These are phyloP conservation scores for Aspergillus fumigatiaffinis DNA, from an alignment of 2,329 filamentous ascomycete genomes.

Conservation along the genomic window DNA sequence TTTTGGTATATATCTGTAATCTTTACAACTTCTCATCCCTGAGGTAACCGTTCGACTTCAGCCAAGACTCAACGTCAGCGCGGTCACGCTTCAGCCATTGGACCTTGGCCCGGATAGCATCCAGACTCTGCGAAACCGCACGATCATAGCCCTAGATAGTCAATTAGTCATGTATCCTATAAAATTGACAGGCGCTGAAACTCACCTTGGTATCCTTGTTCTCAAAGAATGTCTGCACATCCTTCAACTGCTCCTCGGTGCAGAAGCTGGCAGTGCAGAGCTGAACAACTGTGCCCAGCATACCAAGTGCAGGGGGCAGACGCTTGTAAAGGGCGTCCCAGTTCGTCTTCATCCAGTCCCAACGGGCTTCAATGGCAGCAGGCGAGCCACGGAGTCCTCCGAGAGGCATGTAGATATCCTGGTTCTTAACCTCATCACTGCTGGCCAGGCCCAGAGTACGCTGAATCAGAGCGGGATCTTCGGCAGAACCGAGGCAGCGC, in stretches of 20 bases:
- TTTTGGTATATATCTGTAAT: background rate
- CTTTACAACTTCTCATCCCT: slow-evolving; percentile 30
- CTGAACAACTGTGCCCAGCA: slow-evolving; percentile 78
- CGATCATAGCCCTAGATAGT: slow-evolving; percentile 66
- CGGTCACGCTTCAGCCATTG: slow-evolving; percentile 74
- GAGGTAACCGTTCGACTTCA: slow-evolving; percentile 63
- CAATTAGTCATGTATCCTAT: slow-evolving; percentile 10
- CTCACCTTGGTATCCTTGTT: slow-evolving; percentile 71
- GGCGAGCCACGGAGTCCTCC: slow-evolving; percentile 72
- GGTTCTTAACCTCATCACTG: slow-evolving; percentile 80
- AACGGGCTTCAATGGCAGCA: slow-evolving; percentile 75
- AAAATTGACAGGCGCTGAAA: background rate
- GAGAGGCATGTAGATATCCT: slow-evolving; percentile 89
- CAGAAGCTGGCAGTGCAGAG: slow-evolving; percentile 81
- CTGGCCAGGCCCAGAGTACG: slow-evolving; percentile 72
- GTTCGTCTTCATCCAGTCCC: slow-evolving; percentile 77
- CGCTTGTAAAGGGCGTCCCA: slow-evolving; percentile 81
- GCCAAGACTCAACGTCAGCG: slow-evolving; percentile 70
- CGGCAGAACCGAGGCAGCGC: slow-evolving; percentile 74
- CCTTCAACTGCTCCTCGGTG: slow-evolving; percentile 67
- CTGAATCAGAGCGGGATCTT: slow-evolving; percentile 74
- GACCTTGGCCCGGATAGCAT: slow-evolving; percentile 79
- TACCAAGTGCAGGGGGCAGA: slow-evolving; percentile 78
- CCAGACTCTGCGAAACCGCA: slow-evolving; percentile 82
- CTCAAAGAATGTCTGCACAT: slow-evolving; percentile 76